phyloP scores from a whole-genome alignment of 345 rosid genomes.

The Murraya paniculata region DNA sequence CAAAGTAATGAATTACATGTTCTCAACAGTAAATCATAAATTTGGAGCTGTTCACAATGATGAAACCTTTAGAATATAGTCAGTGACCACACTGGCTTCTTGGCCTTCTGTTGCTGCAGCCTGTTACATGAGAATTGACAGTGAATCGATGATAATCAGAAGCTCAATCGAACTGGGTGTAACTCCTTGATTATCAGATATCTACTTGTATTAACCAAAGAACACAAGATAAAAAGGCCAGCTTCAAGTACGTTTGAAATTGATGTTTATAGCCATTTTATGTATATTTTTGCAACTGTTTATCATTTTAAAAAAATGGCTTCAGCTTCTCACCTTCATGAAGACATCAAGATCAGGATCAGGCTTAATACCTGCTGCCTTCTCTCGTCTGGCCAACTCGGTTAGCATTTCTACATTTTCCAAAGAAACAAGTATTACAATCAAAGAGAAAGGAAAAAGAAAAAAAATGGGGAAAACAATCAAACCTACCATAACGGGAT shows the following conservation, averaged over 20 bases:
- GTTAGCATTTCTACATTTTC: background rate
- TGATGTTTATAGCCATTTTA: background rate
- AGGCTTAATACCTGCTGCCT: background rate
- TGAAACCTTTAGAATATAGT: constrained; percentile 50
- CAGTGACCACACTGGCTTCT: constrained; percentile 41
- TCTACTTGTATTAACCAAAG: background rate
- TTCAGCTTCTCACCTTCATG: background rate
- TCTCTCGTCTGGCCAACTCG: background rate
- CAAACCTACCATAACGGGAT: background rate
- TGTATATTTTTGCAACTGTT: too few relatives aligned
- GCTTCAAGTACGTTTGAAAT: too few relatives aligned
- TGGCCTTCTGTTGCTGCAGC: constrained; percentile 45
- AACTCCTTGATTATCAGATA: background rate
- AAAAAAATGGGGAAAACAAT: background rate
- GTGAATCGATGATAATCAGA: background rate
- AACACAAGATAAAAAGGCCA: background rate
- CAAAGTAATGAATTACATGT: background rate
- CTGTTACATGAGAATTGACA: constrained; percentile 8
- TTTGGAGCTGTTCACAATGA: background rate
- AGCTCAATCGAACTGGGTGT: background rate
- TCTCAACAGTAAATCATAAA: background rate
- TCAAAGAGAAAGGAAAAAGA: too few relatives aligned
- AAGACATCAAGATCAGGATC: background rate
- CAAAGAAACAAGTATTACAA: background rate
- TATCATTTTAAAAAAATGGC: too few relatives aligned